Base-by-base conservation (phyloP, 495 filamentous ascomycete genomes). In the Pyrenula massariospora region DNA sequence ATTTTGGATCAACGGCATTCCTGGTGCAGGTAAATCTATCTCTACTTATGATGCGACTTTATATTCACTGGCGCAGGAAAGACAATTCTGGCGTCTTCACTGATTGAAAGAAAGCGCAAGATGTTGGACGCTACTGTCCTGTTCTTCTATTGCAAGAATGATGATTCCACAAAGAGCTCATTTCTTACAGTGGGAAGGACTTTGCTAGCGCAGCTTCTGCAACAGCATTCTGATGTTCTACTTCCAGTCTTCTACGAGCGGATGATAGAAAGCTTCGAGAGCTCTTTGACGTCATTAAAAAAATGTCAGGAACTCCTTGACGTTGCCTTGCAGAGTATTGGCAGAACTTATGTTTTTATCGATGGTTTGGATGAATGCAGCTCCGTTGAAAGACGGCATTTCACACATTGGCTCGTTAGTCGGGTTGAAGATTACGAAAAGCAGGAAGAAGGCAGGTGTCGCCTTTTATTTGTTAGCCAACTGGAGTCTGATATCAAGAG, bases 21-120 rank as follows among this genome's bases (percentile, higher is more conserved):
- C 70, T 24, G 74, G 74, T 19, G 68, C 71, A 52, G 74, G 74
- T 77, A 61, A 23, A 50, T 53, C 11, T 50, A 76, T 73, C 73
- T 1, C 74, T 76, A 69, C 72, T 67, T 1, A 15, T 5, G 31
- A 15, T 42, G 31, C 31, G 5, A 8, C 31, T 56, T 73, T 47
- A 58, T 76, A 20, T 63, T 71, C 21, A 73, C 64, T 0, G 56
- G 57, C 63, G 19, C 62, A 62, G 2, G 65, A 62, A 25, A 75
- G 67, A 55, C 74, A 72, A 54, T 76, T 73, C 60, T 77, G 73
- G 61, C 67, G 62, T 12, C 58, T 64, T 73, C 54, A 24, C 50
- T n/a, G 24, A 55, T 21, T 69, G 64, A 50, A 71, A 66, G 36
- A 69, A 56, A 21, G 63, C 64, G 19, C 50, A 63, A 10, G 61